phyloP scores from a whole-genome alignment of 176 grass and related monocot species.

The Paspalum vaginatum region DNA sequence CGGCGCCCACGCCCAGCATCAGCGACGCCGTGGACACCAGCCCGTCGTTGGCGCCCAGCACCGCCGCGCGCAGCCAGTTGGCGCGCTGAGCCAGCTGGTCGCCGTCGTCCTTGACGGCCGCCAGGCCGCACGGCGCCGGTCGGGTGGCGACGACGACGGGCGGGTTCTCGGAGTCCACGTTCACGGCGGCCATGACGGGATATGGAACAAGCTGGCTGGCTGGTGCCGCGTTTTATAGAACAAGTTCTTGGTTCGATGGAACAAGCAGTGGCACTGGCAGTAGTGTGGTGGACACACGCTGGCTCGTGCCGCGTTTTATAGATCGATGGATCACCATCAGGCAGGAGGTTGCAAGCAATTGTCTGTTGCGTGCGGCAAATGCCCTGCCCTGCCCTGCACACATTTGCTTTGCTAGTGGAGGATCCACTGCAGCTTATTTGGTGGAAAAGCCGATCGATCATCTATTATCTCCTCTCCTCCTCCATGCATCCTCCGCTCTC shows the following conservation, averaged over 20 bases:
- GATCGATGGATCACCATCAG: not conserved
- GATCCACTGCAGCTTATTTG: not conserved
- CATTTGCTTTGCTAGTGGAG: not conserved
- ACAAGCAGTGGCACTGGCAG: not conserved
- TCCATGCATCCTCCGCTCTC: constrained; percentile 4
- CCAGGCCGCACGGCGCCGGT: not conserved
- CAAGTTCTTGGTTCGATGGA: no score
- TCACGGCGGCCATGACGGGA: no score
- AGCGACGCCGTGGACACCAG: constrained; percentile 75
- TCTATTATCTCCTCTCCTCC: not conserved
- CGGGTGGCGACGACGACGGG: not conserved
- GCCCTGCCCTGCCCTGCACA: no score
- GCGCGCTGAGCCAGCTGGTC: constrained; percentile 40
- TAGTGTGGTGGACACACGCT: constrained; percentile 71
- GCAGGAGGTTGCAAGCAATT: not conserved
- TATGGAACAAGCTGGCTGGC: no score
- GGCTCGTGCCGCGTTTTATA: constrained; percentile 50
- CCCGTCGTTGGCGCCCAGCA: constrained; percentile 77
- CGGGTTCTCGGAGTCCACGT: constrained; percentile 45
- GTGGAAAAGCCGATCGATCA: not conserved
- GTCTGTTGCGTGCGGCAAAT: constrained; percentile 22
- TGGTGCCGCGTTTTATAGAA: no score
- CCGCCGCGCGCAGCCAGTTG: constrained; percentile 74
- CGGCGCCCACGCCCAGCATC: constrained; percentile 78
- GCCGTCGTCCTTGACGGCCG: not conserved